phyloP scores from a whole-genome alignment of 1,284 basidiomycete species.

The Sanghuangporus sanghuang region DNA sequence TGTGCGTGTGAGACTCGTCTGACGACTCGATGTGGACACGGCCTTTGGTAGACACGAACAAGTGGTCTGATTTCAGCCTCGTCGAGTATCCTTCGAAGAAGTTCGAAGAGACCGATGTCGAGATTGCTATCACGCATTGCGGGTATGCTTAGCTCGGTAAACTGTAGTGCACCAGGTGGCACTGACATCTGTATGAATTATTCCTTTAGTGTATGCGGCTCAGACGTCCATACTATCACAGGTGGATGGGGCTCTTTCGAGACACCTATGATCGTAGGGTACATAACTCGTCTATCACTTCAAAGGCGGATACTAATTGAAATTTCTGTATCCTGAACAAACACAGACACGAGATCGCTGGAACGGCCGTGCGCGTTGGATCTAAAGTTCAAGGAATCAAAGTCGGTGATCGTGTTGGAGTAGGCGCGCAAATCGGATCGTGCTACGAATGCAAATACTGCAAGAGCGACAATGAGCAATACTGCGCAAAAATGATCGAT shows the following conservation, averaged over 20 bases:
- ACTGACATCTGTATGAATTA: not conserved
- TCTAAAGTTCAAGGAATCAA: conserved; percentile 51
- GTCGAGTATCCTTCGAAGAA: conserved; percentile 34
- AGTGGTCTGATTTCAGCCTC: conserved; percentile 39
- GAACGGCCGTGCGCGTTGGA: conserved; percentile 48
- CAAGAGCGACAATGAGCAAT: conserved; percentile 50
- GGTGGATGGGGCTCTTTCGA: conserved; percentile 27
- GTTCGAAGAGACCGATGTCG: conserved; percentile 32
- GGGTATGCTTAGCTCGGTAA: conserved; percentile 23
- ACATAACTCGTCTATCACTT: conserved; percentile 15
- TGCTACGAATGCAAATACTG: conserved; percentile 52
- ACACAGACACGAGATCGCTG: conserved; percentile 54
- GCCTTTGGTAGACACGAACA: conserved; percentile 19
- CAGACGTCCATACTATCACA: conserved; percentile 33
- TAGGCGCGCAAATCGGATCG: conserved; percentile 54
- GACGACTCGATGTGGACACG: not conserved
- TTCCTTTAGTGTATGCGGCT: conserved; percentile 21
- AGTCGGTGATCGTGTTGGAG: conserved; percentile 60
- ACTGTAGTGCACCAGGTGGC: not conserved
- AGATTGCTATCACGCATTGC: conserved; percentile 36
- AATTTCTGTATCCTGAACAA: not conserved
- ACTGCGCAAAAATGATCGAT: conserved; percentile 32
- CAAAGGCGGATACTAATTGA: not conserved
- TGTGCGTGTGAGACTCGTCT: no score
- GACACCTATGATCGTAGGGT: conserved; percentile 26